These are phyloP conservation scores for Pyrus betulifolia DNA, from an alignment of 306 rosid genomes.

Conservation along the genomic window DNA sequence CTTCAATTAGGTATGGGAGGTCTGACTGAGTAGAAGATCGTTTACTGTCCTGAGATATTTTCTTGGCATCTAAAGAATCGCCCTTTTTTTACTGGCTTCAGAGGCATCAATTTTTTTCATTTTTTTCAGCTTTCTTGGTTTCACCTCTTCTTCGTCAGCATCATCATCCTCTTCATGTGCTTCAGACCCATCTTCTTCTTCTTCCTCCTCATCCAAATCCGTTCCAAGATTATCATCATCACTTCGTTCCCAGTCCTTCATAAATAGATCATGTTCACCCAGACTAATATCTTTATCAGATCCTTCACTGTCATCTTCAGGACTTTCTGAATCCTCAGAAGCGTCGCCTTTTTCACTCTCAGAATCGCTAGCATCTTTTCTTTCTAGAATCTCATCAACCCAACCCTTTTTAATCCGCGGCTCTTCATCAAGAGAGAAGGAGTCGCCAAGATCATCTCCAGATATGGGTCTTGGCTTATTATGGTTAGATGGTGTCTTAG, in stretches of 20 bases:
- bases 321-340: constrained; percentile 44
- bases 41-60: constrained; percentile 34
- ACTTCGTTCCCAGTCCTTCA: constrained; percentile 93
- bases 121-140: constrained; percentile 11
- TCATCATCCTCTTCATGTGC: constrained; percentile 19
- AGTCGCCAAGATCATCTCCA: constrained; percentile 96
- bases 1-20: constrained; percentile 81
- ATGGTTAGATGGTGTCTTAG: constrained; percentile 39
- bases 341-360: constrained; percentile 52
- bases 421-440: constrained; percentile 54
- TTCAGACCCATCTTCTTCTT: constrained; percentile 30
- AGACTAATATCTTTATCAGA: constrained; percentile 46
- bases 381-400: constrained; percentile 70
- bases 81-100: constrained; percentile 26
- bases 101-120: constrained; percentile 19
- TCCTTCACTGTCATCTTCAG: constrained; percentile 43
- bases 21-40: constrained; percentile 31
- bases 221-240: constrained; percentile 62
- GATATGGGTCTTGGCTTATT: constrained; percentile 52
- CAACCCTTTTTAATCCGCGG: constrained; percentile 57
- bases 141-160: constrained; percentile 19
- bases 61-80: constrained; percentile 33
- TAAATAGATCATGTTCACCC: constrained; percentile 27
- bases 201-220: constrained; percentile 37
- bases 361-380: constrained; percentile 44